Conservation (phyloP, 1,284 basidiomycete genomes). For the Waitea zeae region DNA sequence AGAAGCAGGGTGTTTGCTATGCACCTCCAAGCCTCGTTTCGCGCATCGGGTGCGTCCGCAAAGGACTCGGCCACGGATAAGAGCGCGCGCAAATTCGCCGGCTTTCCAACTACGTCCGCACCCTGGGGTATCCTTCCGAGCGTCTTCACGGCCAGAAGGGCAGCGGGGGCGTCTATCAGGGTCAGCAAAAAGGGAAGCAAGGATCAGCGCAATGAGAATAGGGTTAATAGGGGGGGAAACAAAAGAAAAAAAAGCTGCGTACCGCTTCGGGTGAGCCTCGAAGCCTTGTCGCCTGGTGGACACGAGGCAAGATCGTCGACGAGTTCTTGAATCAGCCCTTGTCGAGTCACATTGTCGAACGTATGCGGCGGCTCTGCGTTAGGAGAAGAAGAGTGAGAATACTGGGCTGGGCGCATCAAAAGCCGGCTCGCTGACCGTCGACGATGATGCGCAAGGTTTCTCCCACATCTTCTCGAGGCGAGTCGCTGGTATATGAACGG, state of each 20-base stretch:
- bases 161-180: conserved; percentile 35
- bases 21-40: conserved; percentile 53
- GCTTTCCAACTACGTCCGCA: conserved; percentile 40
- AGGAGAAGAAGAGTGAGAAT: conserved; percentile 2
- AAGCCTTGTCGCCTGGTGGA: not conserved
- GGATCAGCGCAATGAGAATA: not conserved
- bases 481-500: not conserved
- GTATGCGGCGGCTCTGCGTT: conserved; percentile 21
- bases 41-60: conserved; percentile 40
- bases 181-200: too few species aligned
- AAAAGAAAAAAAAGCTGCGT: not conserved
- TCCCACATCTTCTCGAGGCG: conserved; percentile 21
- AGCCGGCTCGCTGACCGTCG: conserved; percentile 23
- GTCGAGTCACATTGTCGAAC: conserved; percentile 16
- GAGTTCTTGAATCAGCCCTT: not conserved
- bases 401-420: too few species aligned
- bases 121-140: conserved; percentile 58
- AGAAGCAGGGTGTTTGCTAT: conserved; percentile 63
- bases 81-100: conserved; percentile 33
- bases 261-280: not conserved
- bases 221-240: not conserved
- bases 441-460: conserved; percentile 29
- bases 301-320: not conserved
- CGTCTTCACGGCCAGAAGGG: conserved; percentile 57
- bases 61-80: conserved; percentile 29